Base-by-base conservation (phyloP, 208 protist species). In the Leishmania tropica region DNA sequence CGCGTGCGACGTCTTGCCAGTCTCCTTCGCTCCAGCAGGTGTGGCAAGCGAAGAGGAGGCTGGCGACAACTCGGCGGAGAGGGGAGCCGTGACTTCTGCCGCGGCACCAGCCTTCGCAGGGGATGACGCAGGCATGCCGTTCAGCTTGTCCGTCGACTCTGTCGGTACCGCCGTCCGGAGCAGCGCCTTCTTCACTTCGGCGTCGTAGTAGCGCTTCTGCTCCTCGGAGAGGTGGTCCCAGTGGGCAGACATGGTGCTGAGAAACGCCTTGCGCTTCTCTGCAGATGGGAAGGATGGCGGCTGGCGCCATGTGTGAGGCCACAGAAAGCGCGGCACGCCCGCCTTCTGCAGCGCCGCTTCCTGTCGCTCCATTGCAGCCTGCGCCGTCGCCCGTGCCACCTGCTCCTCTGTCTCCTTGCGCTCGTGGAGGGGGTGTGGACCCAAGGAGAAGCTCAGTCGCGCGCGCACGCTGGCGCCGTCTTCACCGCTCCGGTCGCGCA, bases 151-250 rank as follows among this genome's bases (percentile, higher is more conserved):
- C 37, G 56, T 13, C 11, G 24, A 48, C n/a, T 72, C 64, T 5
- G 77, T 35, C 11, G 77, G 6, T 15, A 70, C 42, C 5, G 40
- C 70, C 19, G 78, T 80, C 24, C 71, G 40, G 51, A 71, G 75
- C 74, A 96, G 73, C 37, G 89, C 89, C 48, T 83, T 75, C 73
- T 89, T 88, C 53, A 97, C 93, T 58, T 89, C 67, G 1, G 89
- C 85, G 56, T 97, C 92, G 81, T 97, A 97, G 85, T 92, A 97
- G n/a, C 83, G 85, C 80, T 89, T 89, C 84, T 97, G 94, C 53
- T 70, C 81, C 28, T 86, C 83, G 5, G 93, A 90, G 40, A 97
- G 87, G n/a, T 86, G 79, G 3, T 85, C 81, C 94, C 94, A 97
- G 86, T 96, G 84, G 13, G 79, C 42, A 21, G 90, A 95, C 68